Conservation (phyloP, 2,329 filamentous ascomycete species). For the Trichoderma atroviride region DNA sequence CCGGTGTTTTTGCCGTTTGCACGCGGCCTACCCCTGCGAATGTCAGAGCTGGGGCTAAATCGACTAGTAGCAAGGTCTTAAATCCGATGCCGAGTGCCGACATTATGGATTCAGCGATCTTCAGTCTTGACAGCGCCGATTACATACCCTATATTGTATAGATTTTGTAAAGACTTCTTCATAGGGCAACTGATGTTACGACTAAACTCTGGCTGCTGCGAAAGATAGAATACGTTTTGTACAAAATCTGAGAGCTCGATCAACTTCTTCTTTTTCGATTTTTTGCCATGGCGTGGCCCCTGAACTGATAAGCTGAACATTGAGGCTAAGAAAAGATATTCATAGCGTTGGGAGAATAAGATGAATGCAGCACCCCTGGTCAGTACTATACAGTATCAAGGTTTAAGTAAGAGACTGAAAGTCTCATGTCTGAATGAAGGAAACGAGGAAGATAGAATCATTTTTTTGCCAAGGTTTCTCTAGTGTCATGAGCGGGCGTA, state of each 20-base stretch:
- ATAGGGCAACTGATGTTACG: neutral
- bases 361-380: neutral
- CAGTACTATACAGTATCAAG: neutral
- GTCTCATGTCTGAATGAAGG: neutral
- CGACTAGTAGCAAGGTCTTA: neutral
- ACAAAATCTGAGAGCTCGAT: neutral
- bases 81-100: conserved; percentile 6
- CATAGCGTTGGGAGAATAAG: no score
- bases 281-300: neutral
- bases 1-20: neutral
- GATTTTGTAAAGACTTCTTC: neutral
- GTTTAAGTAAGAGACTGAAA: neutral
- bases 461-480: neutral
- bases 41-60: neutral
- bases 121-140: neutral
- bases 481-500: no score
- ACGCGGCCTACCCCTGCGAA: neutral
- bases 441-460: neutral
- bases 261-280: neutral
- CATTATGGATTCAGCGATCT: neutral
- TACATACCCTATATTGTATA: neutral
- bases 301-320: neutral
- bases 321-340: no score
- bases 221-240: neutral
- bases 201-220: neutral